These are phyloP conservation scores for Citrus cavaleriei DNA, from an alignment of 345 rosid genomes.

Conservation along the genomic window DNA sequence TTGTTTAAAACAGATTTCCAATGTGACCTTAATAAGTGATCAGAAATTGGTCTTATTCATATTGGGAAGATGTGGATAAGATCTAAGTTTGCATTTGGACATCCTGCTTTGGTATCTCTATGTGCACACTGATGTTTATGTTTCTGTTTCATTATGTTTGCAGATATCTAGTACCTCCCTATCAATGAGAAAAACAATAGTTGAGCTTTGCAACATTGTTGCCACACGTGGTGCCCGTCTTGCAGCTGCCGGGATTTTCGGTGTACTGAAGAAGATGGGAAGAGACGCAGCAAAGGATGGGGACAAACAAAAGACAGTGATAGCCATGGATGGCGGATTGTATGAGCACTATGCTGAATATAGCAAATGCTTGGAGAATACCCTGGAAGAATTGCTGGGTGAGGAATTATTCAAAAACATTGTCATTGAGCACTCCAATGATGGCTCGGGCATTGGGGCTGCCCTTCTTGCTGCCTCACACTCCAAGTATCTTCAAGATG, in stretches of 20 bases:
- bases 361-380: conserved; percentile 54
- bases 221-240: conserved; percentile 71
- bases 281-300: conserved; percentile 53
- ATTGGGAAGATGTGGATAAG: background rate
- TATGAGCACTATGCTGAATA: conserved; percentile 66
- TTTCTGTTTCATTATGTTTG: background rate
- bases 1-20: background rate
- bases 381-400: conserved; percentile 63
- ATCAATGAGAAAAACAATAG: conserved; percentile 54
- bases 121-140: background rate
- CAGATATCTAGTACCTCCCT: conserved; percentile 56
- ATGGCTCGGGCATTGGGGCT: conserved; percentile 83
- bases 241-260: conserved; percentile 74
- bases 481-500: conserved; percentile 38
- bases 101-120: background rate
- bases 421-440: conserved; percentile 48
- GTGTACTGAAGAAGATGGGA: conserved; percentile 74
- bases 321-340: conserved; percentile 82
- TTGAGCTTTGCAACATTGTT: conserved; percentile 66
- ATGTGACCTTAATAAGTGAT: background rate
- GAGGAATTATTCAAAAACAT: conserved; percentile 48
- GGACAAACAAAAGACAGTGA: conserved; percentile 51
- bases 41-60: background rate
- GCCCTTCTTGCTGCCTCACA: conserved; percentile 80
- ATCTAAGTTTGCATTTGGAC: background rate